These are phyloP conservation scores for Dendrobium chrysotoxum DNA, from an alignment of 106 monocot genomes.

Conservation along the genomic window DNA sequence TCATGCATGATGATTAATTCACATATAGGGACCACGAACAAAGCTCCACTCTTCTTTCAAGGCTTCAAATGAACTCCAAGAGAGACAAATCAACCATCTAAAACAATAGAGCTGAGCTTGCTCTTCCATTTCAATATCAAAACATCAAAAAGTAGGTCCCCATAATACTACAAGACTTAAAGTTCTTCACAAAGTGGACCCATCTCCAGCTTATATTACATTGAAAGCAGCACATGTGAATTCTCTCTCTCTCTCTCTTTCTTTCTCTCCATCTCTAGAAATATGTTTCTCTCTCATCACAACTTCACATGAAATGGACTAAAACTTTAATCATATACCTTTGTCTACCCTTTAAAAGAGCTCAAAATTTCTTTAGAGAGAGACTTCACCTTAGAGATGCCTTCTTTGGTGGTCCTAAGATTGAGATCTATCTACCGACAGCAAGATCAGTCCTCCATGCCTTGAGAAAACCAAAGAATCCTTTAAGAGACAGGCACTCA, in stretches of 20 bases:
- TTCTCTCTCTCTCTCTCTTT: background rate
- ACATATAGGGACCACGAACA: background rate
- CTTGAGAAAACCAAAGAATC: background rate
- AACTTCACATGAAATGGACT: background rate
- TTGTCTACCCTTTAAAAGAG: background rate
- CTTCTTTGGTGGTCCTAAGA: slow-evolving; percentile 2
- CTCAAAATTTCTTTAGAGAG: background rate
- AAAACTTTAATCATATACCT: background rate
- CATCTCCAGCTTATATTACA: background rate
- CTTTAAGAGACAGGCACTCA: background rate
- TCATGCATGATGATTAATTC: background rate
- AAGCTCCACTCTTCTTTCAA: background rate
- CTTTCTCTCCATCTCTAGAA: background rate
- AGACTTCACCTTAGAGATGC: background rate
- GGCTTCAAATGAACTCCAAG: background rate
- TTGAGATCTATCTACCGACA: background rate
- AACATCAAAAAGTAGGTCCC: background rate
- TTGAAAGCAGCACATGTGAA: background rate
- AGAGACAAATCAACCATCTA: slow-evolving; percentile 1
- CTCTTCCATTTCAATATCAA: background rate
- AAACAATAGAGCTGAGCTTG: background rate
- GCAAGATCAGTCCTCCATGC: background rate
- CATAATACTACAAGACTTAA: background rate
- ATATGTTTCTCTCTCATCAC: background rate
- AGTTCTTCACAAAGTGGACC: background rate